Evolutionary conservation across 2,329 filamentous ascomycete species (phyloP).

Genomic region (Phyllosticta paracitricarpa): DNA sequence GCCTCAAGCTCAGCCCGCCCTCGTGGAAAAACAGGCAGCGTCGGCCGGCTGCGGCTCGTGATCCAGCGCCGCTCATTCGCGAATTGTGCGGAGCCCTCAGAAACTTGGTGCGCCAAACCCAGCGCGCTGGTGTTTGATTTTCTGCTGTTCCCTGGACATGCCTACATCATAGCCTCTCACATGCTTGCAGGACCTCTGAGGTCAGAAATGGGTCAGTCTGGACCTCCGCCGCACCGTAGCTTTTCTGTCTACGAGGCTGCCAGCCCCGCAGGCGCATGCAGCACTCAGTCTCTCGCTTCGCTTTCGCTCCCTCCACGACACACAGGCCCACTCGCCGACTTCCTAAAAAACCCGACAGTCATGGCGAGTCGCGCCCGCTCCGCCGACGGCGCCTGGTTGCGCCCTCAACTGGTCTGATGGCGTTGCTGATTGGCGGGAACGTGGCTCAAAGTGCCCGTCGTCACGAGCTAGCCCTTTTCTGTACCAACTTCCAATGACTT

Average conservation of each 20-base stretch:
- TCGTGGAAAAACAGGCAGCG: neutral
- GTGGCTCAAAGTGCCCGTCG: neutral
- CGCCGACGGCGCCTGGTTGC: neutral
- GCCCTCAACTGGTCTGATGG: neutral
- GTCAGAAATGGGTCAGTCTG: neutral
- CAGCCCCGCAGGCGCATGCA: slow-evolving; percentile 4
- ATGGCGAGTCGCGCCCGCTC: neutral
- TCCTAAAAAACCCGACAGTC: slow-evolving; percentile 6
- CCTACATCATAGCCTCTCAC: slow-evolving; percentile 1
- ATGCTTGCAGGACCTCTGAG: neutral
- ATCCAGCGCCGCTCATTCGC: slow-evolving; percentile 6
- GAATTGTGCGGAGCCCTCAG: neutral
- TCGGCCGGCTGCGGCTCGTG: slow-evolving; percentile 2
- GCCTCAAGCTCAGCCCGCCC: slow-evolving; percentile 1
- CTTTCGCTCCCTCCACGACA: slow-evolving; percentile 5
- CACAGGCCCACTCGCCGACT: slow-evolving; percentile 7
- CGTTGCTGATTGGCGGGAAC: neutral
- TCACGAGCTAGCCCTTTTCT: neutral
- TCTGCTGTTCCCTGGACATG: neutral
- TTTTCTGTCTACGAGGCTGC: neutral
- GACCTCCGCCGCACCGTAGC: neutral
- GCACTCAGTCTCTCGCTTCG: slow-evolving; percentile 2
- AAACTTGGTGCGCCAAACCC: neutral
- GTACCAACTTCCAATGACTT: slow-evolving; percentile 4
- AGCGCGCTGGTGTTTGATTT: neutral